Evolutionary conservation across 805 yeast species (phyloP).

Genomic region (Ascoidea tarda): DNA sequence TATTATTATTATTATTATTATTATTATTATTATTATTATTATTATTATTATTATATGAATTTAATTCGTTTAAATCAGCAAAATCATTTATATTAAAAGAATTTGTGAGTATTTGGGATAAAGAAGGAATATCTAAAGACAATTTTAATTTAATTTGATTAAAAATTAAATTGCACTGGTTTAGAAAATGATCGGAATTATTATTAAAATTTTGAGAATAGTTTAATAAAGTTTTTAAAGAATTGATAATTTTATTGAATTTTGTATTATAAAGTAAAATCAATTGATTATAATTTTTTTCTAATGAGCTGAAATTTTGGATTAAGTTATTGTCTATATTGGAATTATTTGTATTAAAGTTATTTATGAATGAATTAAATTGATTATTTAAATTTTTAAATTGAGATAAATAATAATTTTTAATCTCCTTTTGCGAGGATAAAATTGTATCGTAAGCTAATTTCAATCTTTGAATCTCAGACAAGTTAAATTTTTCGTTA

Average conservation of each 20-base stretch:
- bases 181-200: constrained; percentile 28
- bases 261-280: constrained; percentile 34
- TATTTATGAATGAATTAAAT: constrained; percentile 23
- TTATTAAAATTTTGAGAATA: constrained; percentile 34
- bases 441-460: constrained; percentile 44
- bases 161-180: constrained; percentile 32
- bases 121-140: constrained; percentile 11
- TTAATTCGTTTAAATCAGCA: neutral
- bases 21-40: constrained; percentile 1
- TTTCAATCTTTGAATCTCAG: constrained; percentile 43
- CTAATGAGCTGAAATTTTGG: constrained; percentile 32
- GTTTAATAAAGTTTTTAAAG: constrained; percentile 27
- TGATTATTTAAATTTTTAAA: constrained; percentile 22
- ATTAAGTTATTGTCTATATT: constrained; percentile 35
- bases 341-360: constrained; percentile 23
- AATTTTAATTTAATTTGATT: constrained; percentile 23
- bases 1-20: neutral
- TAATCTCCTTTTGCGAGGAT: constrained; percentile 36
- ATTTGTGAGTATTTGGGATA: neutral
- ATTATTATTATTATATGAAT: constrained; percentile 17
- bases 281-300: constrained; percentile 30
- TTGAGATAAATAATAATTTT: constrained; percentile 31
- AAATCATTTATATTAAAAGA: too few species aligned
- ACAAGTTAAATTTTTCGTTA: constrained; percentile 25
- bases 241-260: constrained; percentile 27